Evolutionary conservation across 2,329 filamentous ascomycete species (phyloP).

Genomic region (Xenoacremonium recifei): DNA sequence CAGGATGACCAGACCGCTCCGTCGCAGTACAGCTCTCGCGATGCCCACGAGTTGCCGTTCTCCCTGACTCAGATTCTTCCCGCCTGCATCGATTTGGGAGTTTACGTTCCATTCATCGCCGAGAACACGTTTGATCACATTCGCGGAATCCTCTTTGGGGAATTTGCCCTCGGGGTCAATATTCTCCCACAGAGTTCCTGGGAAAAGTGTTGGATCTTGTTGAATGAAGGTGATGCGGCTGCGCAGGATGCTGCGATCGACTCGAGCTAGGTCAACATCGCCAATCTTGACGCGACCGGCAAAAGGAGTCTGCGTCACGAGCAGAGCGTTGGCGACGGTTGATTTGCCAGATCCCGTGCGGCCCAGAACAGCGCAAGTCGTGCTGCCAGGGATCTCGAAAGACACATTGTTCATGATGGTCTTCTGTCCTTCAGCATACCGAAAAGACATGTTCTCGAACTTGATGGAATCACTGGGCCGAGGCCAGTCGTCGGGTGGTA

Average conservation of each 20-base stretch:
- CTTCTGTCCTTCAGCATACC: slow-evolving; percentile 76
- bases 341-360: slow-evolving; percentile 87
- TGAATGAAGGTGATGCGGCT: slow-evolving; percentile 62
- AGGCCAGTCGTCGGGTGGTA: slow-evolving; percentile 77
- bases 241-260: slow-evolving; percentile 56
- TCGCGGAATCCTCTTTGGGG: slow-evolving; percentile 48
- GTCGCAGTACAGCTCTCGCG: slow-evolving; percentile 57
- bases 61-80: slow-evolving; percentile 61
- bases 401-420: slow-evolving; percentile 67
- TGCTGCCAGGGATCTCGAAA: slow-evolving; percentile 67
- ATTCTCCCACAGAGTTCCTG: slow-evolving; percentile 59
- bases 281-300: slow-evolving; percentile 55
- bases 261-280: slow-evolving; percentile 46
- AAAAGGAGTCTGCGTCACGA: slow-evolving; percentile 53
- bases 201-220: slow-evolving; percentile 62
- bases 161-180: slow-evolving; percentile 66
- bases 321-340: slow-evolving; percentile 62
- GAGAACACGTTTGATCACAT: slow-evolving; percentile 59
- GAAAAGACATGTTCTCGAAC: slow-evolving; percentile 75
- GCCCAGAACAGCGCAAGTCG: slow-evolving; percentile 68
- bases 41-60: slow-evolving; percentile 63
- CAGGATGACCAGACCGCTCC: slow-evolving; percentile 60
- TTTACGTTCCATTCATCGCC: slow-evolving; percentile 46
- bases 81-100: slow-evolving; percentile 56
- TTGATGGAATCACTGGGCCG: slow-evolving; percentile 67